Evolutionary conservation across 345 rosid genomes (phyloP), one percentile per base, ranked within the genome.

Genomic region (Hibiscus trionum): DNA sequence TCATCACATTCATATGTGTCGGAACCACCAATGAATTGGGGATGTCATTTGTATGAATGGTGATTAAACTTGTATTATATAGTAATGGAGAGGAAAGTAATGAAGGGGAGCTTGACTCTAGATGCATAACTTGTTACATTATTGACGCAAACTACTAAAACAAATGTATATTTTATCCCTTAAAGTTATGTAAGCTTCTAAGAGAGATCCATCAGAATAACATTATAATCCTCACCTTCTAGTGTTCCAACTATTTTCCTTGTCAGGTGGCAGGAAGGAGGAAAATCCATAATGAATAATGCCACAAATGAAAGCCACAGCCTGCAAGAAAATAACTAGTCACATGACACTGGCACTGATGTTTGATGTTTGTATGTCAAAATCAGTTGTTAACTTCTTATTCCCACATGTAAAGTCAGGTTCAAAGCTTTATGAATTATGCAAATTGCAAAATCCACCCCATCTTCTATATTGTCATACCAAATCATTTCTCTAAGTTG

Each of bases 221-320:
- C 11, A 12, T 49, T 14, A 19, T 60, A 78, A 66, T 44, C 64
- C 58, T 79, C 75, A 91, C 92, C 90, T 84, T 78, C 88, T 80
- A 66, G 79, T 77, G 75, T 73, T 84, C 97, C 91, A 85, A 11
- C 76, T 35, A 77, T 73, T 82, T 72, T 83, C 79, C 69, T 75
- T 84, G 59, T 81, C 84, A 59, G 85, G 64, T 19, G 74, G 84
- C 49, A 73, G 82, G 59, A 81, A 82, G 66, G 79, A 72, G 75
- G 80, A 86, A 69, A 86, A 65, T 52, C 81, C 89, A 27, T 86
- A 86, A 77, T 84, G 88, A 72, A 87, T 29, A 58, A 86, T 68
- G 70, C 97, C 96, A 62, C 86, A 89, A 63, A 89, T 74, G 80
- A 89, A 92, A 76, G 99, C 97, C 73, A 95, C 96, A 56, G 85